Evolutionary conservation across 2,329 filamentous ascomycete species (phyloP).

Genomic region (Fusarium sp.): DNA sequence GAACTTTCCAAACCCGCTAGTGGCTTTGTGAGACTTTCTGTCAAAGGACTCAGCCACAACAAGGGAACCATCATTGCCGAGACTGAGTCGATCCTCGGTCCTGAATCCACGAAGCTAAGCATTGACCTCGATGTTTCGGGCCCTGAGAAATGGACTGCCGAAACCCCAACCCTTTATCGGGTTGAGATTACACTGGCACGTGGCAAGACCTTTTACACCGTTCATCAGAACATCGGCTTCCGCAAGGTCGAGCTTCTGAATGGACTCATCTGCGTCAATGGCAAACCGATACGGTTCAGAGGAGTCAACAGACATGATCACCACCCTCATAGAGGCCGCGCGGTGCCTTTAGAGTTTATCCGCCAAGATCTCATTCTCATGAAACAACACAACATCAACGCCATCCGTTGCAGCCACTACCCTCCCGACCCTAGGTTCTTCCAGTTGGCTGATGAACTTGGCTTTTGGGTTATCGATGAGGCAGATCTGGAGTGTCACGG

Average conservation of each 20-base stretch:
- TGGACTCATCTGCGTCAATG: background rate
- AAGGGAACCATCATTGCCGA: background rate
- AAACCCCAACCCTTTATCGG: background rate
- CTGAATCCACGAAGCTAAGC: background rate
- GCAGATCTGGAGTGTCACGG: conserved; percentile 67
- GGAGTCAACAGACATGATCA: conserved; percentile 9
- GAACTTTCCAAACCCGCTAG: background rate
- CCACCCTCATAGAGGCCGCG: background rate
- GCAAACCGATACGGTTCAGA: background rate
- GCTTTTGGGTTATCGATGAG: conserved; percentile 72
- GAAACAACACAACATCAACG: conserved; percentile 78
- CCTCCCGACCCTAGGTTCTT: conserved; percentile 70
- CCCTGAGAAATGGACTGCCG: background rate
- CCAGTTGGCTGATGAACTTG: conserved; percentile 71
- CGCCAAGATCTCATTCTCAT: conserved; percentile 68
- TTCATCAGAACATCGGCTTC: background rate
- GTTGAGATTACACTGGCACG: background rate
- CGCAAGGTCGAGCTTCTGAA: background rate
- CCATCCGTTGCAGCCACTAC: conserved; percentile 75
- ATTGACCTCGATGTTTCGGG: background rate
- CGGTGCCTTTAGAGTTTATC: background rate
- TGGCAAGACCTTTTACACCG: background rate
- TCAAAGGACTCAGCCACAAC: background rate
- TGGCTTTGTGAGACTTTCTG: background rate
- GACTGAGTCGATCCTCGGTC: background rate